phyloP scores from a whole-genome alignment of 2,329 filamentous ascomycete genomes.

The Alternaria hordeiaustralica region DNA sequence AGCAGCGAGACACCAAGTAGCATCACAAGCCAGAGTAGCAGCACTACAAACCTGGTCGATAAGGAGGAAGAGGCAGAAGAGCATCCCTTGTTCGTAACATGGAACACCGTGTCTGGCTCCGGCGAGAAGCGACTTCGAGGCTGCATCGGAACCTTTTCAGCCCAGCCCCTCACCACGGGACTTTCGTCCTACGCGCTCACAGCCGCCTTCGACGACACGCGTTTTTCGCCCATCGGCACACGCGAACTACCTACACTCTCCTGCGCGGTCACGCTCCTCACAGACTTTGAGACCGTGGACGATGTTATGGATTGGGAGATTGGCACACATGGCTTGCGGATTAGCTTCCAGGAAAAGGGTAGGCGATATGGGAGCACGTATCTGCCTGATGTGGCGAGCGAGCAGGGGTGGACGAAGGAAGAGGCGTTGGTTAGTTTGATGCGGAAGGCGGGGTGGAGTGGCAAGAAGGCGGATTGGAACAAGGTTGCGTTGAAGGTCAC shows the following conservation, averaged over 20 bases:
- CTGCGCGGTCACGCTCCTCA: constrained; percentile 75
- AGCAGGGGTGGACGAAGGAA: constrained; percentile 95
- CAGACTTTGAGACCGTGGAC: constrained; percentile 78
- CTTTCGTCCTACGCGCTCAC: constrained; percentile 15
- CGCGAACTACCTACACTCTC: constrained; percentile 49
- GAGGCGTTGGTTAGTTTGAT: constrained; percentile 89
- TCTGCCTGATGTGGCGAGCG: constrained; percentile 85
- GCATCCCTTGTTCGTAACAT: constrained; percentile 89
- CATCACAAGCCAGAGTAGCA: constrained; percentile 50
- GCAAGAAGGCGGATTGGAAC: constrained; percentile 70
- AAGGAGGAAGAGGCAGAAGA: constrained; percentile 40
- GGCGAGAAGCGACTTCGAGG: constrained; percentile 76
- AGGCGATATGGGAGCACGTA: constrained; percentile 85
- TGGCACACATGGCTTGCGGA: constrained; percentile 84
- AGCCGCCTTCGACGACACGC: constrained; percentile 66
- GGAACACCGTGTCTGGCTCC: constrained; percentile 73
- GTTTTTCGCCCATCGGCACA: constrained; percentile 64
- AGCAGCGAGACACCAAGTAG: constrained; percentile 47
- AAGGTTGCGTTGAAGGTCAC: constrained; percentile 80
- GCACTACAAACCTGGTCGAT: constrained; percentile 43
- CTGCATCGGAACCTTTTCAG: constrained; percentile 79
- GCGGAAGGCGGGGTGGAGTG: constrained; percentile 92
- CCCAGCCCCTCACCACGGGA: constrained; percentile 10
- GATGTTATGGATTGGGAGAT: constrained; percentile 84
- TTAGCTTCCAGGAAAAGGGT: constrained; percentile 78